Evolutionary conservation across 2,329 filamentous ascomycete species (phyloP), one percentile per base, ranked within the genome.

Genomic region (Lasiodiplodia citricola): DNA sequence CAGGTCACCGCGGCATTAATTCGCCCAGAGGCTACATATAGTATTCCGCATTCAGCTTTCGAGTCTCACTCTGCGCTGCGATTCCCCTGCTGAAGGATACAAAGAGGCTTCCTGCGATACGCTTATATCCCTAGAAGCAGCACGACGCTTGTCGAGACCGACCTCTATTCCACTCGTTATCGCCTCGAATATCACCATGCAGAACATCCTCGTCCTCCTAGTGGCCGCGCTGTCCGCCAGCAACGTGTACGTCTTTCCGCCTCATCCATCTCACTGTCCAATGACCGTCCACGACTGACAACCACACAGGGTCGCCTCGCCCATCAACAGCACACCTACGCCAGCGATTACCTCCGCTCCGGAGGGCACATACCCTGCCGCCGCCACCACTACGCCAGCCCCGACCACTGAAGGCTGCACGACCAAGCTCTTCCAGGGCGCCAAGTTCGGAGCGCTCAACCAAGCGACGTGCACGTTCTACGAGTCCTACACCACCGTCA

Each of bases 401-500:
- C 28, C 60, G 31, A 25, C 28, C 7, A 21, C 31, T 18, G 16
- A 37, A 25, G 52, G 23, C 21, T 67, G 65, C 52, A 67, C 65
- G 14, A 60, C 65, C 31, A 67, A 23, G 3, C 31, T 67, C 25
- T 52, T 67, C 11, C 55, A 13, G 2, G 44, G 31, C 44, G n/a
- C 13, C 18, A 67, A 60, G 8, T 60, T 60, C 35, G 65, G 65
- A 3, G n/a, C 75, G 76, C 1, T 70, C 72, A 0, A 66, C 74
- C 23, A 63, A 68, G 6, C 44, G 1, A 66, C 73, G 31, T 78
- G 76, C 66, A 78, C 75, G 5, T 73, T 74, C 11, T 71, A 72
- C 54, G 64, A 70, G 18, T 70, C 68, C 10, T 77, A 75, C 4
- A 67, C 63, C 18, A 78, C 76, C 0, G 54, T 54, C 10, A 78